Evolutionary conservation across 148 eudicot genomes (phyloP).

Genomic region (Tetragonia tetragonoides): DNA sequence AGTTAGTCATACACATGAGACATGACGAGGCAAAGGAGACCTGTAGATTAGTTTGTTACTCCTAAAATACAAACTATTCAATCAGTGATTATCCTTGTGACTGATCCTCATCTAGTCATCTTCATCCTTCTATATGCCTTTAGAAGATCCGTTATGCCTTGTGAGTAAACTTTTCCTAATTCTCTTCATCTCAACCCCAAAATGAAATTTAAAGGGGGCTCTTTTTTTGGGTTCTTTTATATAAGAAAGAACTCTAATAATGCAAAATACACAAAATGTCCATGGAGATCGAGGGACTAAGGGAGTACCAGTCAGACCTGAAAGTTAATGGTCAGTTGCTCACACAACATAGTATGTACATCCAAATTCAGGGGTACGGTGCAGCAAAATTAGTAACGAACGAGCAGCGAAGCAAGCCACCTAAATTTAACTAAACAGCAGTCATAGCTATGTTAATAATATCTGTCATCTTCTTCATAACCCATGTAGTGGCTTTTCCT

Average conservation of each 20-base stretch:
- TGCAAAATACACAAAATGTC: neutral
- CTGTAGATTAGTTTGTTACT: too few species aligned
- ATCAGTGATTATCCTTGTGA: too few species aligned
- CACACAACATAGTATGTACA: slow-evolving; percentile 17
- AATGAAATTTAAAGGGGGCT: too few species aligned
- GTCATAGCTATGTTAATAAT: neutral
- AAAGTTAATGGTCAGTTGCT: neutral
- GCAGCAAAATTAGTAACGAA: neutral
- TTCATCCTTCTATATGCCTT: too few species aligned
- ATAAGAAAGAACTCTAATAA: neutral
- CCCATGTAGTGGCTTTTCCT: slow-evolving; percentile 44
- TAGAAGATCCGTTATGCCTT: too few species aligned
- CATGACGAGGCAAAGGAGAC: too few species aligned
- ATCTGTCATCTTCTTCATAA: slow-evolving; percentile 37
- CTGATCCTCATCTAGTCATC: too few species aligned
- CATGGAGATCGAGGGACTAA: neutral
- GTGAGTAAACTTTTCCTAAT: too few species aligned
- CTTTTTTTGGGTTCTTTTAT: too few species aligned
- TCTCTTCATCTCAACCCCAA: too few species aligned
- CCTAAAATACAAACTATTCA: too few species aligned
- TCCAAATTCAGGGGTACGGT: neutral
- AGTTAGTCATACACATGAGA: too few species aligned
- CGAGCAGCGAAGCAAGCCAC: neutral
- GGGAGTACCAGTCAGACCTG: neutral
- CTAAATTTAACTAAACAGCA: neutral